Conservation (phyloP, 495 filamentous ascomycete genomes). For the Lophiostoma macrostomum region DNA sequence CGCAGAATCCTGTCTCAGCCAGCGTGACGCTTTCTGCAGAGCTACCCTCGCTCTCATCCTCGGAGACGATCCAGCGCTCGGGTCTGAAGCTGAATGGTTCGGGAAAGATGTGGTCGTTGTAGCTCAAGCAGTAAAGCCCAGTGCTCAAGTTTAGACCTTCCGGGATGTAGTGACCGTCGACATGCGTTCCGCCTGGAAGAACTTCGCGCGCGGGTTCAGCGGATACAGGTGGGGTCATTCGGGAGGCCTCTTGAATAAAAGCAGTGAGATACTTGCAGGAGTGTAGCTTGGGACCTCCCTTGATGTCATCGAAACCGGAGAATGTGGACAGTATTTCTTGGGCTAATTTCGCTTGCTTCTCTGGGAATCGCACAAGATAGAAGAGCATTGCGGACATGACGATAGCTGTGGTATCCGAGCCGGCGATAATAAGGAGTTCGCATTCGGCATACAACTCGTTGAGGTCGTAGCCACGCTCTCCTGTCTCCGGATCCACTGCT, state of each 20-base stretch:
- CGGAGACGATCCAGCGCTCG: conserved; percentile 2
- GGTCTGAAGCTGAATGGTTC: neutral
- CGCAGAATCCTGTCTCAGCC: neutral
- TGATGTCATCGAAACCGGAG: conserved; percentile 32
- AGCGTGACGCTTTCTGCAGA: neutral
- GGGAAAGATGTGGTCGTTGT: conserved; percentile 2
- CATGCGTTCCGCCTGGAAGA: neutral
- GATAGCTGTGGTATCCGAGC: conserved; percentile 8
- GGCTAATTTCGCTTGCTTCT: conserved; percentile 42
- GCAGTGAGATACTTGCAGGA: conserved; percentile 24
- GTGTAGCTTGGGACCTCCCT: conserved; percentile 31
- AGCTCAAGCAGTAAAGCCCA: conserved; percentile 4
- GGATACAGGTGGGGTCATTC: neutral
- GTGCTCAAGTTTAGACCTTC: neutral
- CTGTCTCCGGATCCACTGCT: conserved; percentile 34
- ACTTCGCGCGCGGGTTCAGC: neutral
- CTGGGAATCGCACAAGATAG: conserved; percentile 55
- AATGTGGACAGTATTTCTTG: conserved; percentile 51
- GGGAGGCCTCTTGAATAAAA: neutral
- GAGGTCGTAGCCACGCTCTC: conserved; percentile 28
- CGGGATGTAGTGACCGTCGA: conserved; percentile 4
- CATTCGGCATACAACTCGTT: conserved; percentile 34
- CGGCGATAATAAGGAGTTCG: conserved; percentile 36
- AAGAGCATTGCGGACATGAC: conserved; percentile 56
- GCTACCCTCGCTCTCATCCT: neutral